These are phyloP conservation scores for Paecilomyces sp. DNA, from an alignment of 2,329 filamentous ascomycete species.

Conservation along the genomic window DNA sequence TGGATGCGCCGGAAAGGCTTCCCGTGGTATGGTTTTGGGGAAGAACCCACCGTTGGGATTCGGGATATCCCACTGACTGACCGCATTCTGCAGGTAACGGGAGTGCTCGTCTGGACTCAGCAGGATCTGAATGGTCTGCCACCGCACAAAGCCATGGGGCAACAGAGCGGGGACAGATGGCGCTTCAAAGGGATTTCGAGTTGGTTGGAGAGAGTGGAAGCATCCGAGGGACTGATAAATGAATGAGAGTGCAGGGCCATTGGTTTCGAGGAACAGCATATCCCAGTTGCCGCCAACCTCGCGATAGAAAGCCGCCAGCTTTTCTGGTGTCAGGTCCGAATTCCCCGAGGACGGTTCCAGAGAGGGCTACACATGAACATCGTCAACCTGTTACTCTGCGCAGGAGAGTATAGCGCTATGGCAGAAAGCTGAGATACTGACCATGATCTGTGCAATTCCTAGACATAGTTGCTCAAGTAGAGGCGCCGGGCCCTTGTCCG, in stretches of 20 bases:
- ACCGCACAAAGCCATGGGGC: constrained; percentile 76
- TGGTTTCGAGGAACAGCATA: constrained; percentile 69
- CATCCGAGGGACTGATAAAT: constrained; percentile 91
- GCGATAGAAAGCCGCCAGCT: constrained; percentile 71
- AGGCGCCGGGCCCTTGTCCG: constrained; percentile 60
- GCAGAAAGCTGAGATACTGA: constrained; percentile 39
- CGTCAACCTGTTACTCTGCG: not conserved
- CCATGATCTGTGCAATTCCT: constrained; percentile 63
- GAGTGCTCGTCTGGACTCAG: constrained; percentile 85
- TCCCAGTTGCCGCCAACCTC: constrained; percentile 70
- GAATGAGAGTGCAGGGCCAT: constrained; percentile 70
- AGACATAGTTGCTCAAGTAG: constrained; percentile 61
- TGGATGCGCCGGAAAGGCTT: constrained; percentile 63
- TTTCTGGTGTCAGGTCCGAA: constrained; percentile 50
- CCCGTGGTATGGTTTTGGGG: constrained; percentile 57
- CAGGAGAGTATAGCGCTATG: not conserved
- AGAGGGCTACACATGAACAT: constrained; percentile 12
- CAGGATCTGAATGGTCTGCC: constrained; percentile 86
- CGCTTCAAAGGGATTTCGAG: constrained; percentile 59
- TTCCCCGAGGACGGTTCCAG: constrained; percentile 26
- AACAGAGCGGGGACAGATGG: constrained; percentile 81
- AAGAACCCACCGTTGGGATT: constrained; percentile 58
- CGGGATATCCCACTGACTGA: constrained; percentile 67
- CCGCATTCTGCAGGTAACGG: constrained; percentile 71
- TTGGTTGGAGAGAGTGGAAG: constrained; percentile 76